Evolutionary conservation across 768 basidiomycete species (phyloP), one percentile per base, ranked within the genome.

Genomic region (Cubamyces lactineus): DNA sequence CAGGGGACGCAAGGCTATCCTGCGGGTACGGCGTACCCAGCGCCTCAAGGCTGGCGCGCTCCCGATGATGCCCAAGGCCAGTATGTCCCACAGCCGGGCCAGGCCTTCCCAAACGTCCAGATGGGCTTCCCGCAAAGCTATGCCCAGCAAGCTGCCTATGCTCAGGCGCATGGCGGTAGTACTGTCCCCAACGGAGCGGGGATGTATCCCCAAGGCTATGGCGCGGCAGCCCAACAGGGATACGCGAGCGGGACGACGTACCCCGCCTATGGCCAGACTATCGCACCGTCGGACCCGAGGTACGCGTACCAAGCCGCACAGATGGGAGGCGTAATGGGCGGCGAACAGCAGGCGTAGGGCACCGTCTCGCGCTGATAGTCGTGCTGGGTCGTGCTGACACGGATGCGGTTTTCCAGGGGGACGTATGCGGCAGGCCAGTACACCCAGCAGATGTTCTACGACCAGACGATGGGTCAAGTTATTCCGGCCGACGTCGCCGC

Each of bases 221-320:
- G 48, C 17, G 19, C 19, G n/a, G 28, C 28, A 8, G 53, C 42
- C 12, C 58, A 56, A 43, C 58, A 56, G 38, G 62, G 42, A 5
- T 62, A 62, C 61, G 28, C 42, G 41, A 38, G 41, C 39, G 62
- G 57, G 26, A 53, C 48, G 23, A 51, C 56, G 52, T 58, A 63
- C 56, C 42, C 58, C 34, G 62, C 61, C 13, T 63, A 58, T 26
- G 62, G 56, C 9, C 62, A 53, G 8, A 40, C n/a, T 41, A 40
- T 58, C 15, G 39, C 56, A 13, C 21, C 16, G n/a, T 21, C 26
- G 34, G 62, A 63, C 24, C 57, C 57, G 49, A 23, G 49, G 19
- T 62, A 57, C 56, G 61, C 55, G 13, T 62, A 62, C 50, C 56
- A 52, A 38, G 38, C 56, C 17, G 42, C 54, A 16, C 61, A 57